phyloP scores from a whole-genome alignment of 2,329 filamentous ascomycete genomes.

The Aureobasidium sp. region DNA sequence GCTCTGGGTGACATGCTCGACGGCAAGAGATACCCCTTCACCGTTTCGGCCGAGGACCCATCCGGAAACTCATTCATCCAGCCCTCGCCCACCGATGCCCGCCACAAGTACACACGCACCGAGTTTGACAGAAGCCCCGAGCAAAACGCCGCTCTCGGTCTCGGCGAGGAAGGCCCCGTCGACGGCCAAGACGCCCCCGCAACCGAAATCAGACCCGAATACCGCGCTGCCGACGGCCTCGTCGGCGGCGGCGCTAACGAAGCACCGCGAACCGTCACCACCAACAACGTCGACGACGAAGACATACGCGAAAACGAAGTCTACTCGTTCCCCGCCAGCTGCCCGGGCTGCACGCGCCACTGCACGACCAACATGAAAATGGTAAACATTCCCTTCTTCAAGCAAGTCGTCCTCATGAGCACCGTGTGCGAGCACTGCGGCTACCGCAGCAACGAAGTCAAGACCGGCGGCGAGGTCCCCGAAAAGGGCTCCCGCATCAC shows the following conservation, averaged over 20 bases:
- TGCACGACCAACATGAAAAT: constrained; percentile 97
- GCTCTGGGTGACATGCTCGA: constrained; percentile 68
- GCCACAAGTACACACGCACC: constrained; percentile 81
- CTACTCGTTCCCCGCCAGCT: constrained; percentile 84
- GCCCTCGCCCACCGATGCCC: constrained; percentile 62
- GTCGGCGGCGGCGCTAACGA: constrained; percentile 17
- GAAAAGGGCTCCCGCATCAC: constrained; percentile 77
- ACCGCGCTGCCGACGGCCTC: constrained; percentile 31
- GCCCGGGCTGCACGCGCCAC: constrained; percentile 77
- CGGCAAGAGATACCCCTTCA: constrained; percentile 76
- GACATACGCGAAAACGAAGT: constrained; percentile 91
- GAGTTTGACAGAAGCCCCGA: constrained; percentile 75
- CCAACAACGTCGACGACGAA: constrained; percentile 35
- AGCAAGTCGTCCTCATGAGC: constrained; percentile 92
- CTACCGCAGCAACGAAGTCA: constrained; percentile 89
- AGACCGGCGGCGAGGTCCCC: constrained; percentile 89
- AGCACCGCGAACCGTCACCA: constrained; percentile 4
- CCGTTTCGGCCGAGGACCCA: constrained; percentile 77
- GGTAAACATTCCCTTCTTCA: constrained; percentile 96
- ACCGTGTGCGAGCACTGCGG: constrained; percentile 88
- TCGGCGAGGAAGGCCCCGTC: constrained; percentile 42
- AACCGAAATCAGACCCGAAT: constrained; percentile 46
- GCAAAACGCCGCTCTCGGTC: constrained; percentile 78
- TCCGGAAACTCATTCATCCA: constrained; percentile 96
- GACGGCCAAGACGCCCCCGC: constrained; percentile 40